These are phyloP conservation scores for Gracilaria vermiculophylla DNA, from an alignment of 23 red algal genomes.

Conservation along the genomic window DNA sequence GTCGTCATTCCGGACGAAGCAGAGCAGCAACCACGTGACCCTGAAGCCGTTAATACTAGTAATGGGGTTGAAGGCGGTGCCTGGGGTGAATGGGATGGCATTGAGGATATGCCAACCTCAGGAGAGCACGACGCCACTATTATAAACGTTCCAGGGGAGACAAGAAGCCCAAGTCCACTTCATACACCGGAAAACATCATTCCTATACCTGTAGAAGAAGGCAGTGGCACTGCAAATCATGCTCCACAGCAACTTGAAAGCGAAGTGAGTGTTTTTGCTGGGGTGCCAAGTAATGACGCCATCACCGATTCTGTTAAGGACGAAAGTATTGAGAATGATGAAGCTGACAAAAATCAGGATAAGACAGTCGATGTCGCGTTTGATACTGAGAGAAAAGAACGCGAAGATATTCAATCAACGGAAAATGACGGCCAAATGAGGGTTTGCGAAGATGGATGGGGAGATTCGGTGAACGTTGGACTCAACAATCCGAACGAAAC, in stretches of 20 bases:
- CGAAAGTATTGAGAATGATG: neutral
- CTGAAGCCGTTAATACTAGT: neutral
- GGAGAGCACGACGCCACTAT: neutral
- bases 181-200: neutral
- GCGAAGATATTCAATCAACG: neutral
- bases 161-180: neutral
- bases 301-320: neutral
- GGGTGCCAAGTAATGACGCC: neutral
- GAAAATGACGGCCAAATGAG: neutral
- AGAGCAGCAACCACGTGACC: neutral
- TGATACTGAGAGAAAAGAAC: neutral
- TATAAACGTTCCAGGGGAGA: neutral
- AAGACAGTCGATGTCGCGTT: neutral
- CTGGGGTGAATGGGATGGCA: neutral
- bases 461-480: neutral
- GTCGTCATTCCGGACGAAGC: neutral
- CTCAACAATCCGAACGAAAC: neutral
- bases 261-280: neutral
- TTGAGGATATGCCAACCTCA: neutral
- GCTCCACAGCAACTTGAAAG: neutral
- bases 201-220: neutral
- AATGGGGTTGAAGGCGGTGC: neutral
- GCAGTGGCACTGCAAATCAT: neutral
- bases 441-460: conserved; percentile 2
- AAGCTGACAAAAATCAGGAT: neutral